Percentiles rank a stretch among this genome's conserved stretches.
phyloP scores from a whole-genome alignment of 257 asterid genomes.

The Perilla frutescens region DNA sequence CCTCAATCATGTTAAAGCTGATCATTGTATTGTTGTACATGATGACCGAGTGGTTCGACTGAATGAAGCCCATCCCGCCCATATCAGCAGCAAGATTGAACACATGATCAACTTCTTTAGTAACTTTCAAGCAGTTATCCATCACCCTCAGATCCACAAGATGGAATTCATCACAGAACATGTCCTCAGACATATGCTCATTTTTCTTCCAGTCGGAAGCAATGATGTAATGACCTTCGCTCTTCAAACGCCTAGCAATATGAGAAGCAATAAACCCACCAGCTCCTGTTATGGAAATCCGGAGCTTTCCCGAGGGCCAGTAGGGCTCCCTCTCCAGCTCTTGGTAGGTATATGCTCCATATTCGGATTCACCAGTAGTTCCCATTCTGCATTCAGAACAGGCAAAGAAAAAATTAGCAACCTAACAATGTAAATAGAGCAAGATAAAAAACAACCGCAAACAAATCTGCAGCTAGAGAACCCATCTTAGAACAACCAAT shows the following conservation, averaged over 20 bases:
- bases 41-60: slow-evolving; percentile 87
- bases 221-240: slow-evolving; percentile 79
- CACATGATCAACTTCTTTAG: slow-evolving; percentile 70
- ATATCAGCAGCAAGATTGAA: slow-evolving; percentile 91
- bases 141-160: slow-evolving; percentile 90
- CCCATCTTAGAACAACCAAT: neutral
- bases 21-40: slow-evolving; percentile 92
- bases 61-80: slow-evolving; percentile 96
- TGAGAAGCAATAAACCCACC: slow-evolving; percentile 92
- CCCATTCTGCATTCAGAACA: slow-evolving; percentile 66
- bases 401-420: neutral
- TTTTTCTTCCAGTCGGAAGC: slow-evolving; percentile 95
- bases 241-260: slow-evolving; percentile 82
- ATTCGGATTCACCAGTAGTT: slow-evolving; percentile 54
- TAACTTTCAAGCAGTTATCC: slow-evolving; percentile 85
- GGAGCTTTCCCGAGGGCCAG: slow-evolving; percentile 79
- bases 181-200: slow-evolving; percentile 91
- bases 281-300: slow-evolving; percentile 82
- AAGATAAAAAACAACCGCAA: neutral
- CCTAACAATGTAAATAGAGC: slow-evolving; percentile 4
- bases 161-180: slow-evolving; percentile 88
- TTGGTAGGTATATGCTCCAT: slow-evolving; percentile 79
- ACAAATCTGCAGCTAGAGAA: neutral
- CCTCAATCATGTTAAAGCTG: slow-evolving; percentile 90
- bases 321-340: slow-evolving; percentile 82